Percentiles rank a stretch among this genome's conserved stretches.
phyloP scores from a whole-genome alignment of 2,329 filamentous ascomycete species.

The Botrytis aclada region DNA sequence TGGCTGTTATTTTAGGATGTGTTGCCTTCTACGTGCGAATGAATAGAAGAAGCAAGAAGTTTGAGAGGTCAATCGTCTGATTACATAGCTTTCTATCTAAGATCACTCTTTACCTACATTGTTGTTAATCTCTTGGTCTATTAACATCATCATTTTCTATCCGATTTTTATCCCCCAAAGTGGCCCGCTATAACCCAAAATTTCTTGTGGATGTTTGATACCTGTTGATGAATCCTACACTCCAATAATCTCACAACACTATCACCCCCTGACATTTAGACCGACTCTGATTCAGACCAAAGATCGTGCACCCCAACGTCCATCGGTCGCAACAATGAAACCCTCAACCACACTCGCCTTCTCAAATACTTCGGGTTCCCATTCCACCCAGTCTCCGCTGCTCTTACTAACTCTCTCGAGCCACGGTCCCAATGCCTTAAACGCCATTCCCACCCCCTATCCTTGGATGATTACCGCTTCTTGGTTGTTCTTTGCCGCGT shows the following conservation, averaged over 20 bases:
- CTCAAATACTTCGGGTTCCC: not conserved
- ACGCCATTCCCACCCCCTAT: not conserved
- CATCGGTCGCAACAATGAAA: not conserved
- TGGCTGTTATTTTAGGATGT: constrained; percentile 47
- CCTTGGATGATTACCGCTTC: not conserved
- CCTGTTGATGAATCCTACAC: not conserved
- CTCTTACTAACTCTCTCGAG: not conserved
- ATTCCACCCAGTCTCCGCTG: not conserved
- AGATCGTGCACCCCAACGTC: not conserved
- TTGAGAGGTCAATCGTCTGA: constrained; percentile 35
- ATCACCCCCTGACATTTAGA: not conserved
- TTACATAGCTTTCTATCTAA: constrained; percentile 17
- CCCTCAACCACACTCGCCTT: not conserved
- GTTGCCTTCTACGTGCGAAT: constrained; percentile 47
- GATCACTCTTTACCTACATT: not conserved
- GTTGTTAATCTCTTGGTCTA: not conserved
- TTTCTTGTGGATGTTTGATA: not conserved
- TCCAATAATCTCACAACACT: not conserved
- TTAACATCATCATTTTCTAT: not conserved
- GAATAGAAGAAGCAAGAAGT: constrained; percentile 37
- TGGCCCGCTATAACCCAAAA: not conserved
- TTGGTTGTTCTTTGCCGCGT: not conserved
- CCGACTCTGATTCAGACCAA: not conserved
- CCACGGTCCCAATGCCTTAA: not conserved
- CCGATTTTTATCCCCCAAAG: not conserved